Percentiles rank a stretch among this genome's conserved stretches.
Evolutionary conservation across 768 basidiomycete genomes (phyloP).

Genomic region (Boletus bicolor): DNA sequence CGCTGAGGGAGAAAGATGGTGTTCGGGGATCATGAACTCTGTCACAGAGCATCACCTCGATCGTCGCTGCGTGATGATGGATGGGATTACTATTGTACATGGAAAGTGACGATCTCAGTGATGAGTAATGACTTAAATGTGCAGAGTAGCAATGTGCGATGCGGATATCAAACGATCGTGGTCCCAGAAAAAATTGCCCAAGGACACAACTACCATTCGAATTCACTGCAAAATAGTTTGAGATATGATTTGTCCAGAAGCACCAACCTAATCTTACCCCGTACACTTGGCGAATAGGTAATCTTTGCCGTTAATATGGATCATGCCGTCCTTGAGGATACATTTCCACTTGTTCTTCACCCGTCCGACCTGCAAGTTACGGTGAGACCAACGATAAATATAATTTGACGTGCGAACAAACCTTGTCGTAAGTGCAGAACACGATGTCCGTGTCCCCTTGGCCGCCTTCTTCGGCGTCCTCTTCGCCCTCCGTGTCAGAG

Average conservation of each 20-base stretch:
- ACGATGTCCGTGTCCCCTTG: constrained; percentile 86
- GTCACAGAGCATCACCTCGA: constrained; percentile 1
- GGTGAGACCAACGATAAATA: background rate
- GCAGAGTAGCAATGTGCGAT: constrained; percentile 21
- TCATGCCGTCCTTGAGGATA: constrained; percentile 95
- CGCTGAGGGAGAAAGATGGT: background rate
- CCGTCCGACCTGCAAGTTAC: constrained; percentile 73
- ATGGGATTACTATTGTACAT: constrained; percentile 25
- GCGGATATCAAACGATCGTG: constrained; percentile 19
- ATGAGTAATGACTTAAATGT: constrained; percentile 24
- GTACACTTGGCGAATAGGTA: constrained; percentile 97
- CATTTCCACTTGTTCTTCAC: constrained; percentile 99
- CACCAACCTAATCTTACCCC: constrained; percentile 57
- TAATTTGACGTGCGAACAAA: constrained; percentile 31
- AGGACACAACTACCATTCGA: constrained; percentile 39
- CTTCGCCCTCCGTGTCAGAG: constrained; percentile 83
- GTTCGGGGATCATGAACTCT: background rate
- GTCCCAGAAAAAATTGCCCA: constrained; percentile 2
- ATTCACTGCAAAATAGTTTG: constrained; percentile 33
- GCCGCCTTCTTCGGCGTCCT: constrained; percentile 75
- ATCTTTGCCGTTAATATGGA: constrained; percentile 94
- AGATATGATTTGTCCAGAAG: background rate
- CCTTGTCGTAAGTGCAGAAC: constrained; percentile 99
- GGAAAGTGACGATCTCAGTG: constrained; percentile 15
- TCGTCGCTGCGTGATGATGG: constrained; percentile 2